These are phyloP conservation scores for Paramecium pentaurelia DNA, from an alignment of 73 alveolate species.

Conservation along the genomic window DNA sequence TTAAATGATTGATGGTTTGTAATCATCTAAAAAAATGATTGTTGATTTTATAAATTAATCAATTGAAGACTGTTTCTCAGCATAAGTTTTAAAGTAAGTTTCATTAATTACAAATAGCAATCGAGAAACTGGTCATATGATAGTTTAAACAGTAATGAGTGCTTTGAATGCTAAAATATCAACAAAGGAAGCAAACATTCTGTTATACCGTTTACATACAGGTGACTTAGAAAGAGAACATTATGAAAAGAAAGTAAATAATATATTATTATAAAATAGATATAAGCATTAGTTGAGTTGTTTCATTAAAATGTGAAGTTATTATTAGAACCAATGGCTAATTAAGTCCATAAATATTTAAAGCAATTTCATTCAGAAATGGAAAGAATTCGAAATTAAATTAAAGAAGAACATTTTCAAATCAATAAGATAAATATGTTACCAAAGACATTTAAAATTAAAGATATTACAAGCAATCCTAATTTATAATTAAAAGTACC, in stretches of 20 bases:
- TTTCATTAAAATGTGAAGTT: background rate
- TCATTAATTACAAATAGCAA: background rate
- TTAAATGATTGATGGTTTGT: background rate
- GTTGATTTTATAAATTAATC: background rate
- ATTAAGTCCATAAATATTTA: background rate
- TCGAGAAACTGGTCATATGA: constrained; percentile 18
- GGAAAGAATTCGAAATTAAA: background rate
- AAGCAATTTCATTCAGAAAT: constrained; percentile 23
- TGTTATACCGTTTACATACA: background rate
- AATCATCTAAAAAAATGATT: background rate
- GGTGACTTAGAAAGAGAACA: constrained; percentile 41
- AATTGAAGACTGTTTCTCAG: constrained; percentile 37
- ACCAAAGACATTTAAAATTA: background rate
- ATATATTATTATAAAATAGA: background rate
- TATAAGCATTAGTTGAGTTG: background rate
- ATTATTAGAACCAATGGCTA: background rate
- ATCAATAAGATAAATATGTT: constrained; percentile 14
- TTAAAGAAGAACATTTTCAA: constrained; percentile 22
- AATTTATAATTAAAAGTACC: constrained; percentile 9
- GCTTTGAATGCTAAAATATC: constrained; percentile 37
- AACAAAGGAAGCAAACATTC: background rate
- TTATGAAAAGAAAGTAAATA: constrained; percentile 17
- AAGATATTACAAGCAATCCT: background rate
- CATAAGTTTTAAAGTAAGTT: constrained; percentile 18
- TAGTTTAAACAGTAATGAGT: background rate